Evolutionary conservation across 2,329 filamentous ascomycete genomes (phyloP), one percentile per base, ranked within the genome.

Genomic region (Diplodia seriata): DNA sequence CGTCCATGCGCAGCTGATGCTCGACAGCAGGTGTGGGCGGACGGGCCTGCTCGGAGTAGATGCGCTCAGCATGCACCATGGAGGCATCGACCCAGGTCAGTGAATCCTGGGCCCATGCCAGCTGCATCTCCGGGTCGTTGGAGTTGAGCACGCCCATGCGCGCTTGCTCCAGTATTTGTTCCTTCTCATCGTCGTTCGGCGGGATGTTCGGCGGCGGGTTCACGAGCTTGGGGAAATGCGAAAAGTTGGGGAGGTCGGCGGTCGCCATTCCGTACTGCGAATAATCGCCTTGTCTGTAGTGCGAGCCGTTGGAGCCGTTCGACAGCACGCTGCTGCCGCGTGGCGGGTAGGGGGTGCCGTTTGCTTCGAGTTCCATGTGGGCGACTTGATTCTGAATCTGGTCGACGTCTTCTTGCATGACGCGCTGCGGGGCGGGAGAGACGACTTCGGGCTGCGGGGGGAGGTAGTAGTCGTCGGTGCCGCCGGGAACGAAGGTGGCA

Each of bases 31-130:
- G 95, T 0, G 95, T 98, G 40, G 89, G 84, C 6, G 93, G 87
- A 57, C 94, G 87, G 47, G 86, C 82, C 72, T 86, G 83, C 38
- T 82, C 82, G 71, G 85, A 79, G 23, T 85, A 81, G 66, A 94
- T 86, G 68, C 93, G 88, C 69, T 89, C 83, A 73, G 91, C 88
- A 69, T 94, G 90, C 73, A 96, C 90, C 75, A 90, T 87, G 59
- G 92, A 87, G 68, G 93, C 90, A 75, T 97, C 94, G 38, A 94
- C 92, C 84, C 93, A 97, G 65, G 90, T 88, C 69, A 99, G 85
- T 54, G 93, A 90, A 80, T 98, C 95, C 76, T 96, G 91, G 50
- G 95, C 94, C 95, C 95, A 99, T 69, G 92, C 92, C 74, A 99
- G 86, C 82, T 99, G 95, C 89, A 97, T 96, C 73, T 96, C 90